Conservation (phyloP, 805 yeast genomes). For the Kurtzmaniella cleridarum region DNA sequence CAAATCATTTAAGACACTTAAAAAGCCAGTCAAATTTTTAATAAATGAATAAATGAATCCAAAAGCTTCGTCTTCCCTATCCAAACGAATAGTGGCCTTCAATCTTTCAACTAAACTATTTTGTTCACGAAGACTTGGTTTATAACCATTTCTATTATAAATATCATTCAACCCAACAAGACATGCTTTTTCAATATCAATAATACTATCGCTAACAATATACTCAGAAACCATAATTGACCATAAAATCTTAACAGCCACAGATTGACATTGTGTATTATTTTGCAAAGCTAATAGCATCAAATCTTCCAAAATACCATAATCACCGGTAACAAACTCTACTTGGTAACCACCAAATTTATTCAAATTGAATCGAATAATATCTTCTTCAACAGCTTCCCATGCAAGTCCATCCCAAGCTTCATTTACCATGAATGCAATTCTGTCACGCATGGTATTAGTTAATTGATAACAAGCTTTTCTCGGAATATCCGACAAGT, state of each 20-base stretch:
- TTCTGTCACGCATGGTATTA: slow-evolving; percentile 56
- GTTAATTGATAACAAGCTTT: slow-evolving; percentile 62
- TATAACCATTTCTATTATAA: slow-evolving; percentile 51
- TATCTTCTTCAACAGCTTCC: slow-evolving; percentile 53
- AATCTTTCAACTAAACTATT: slow-evolving; percentile 46
- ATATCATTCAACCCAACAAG: slow-evolving; percentile 60
- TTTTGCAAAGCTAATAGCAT: slow-evolving; percentile 66
- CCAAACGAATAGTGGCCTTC: slow-evolving; percentile 46
- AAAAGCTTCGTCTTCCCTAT: slow-evolving; percentile 61
- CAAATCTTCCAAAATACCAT: slow-evolving; percentile 57
- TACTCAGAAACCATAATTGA: slow-evolving; percentile 65
- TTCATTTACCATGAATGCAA: slow-evolving; percentile 48
- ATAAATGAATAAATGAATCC: slow-evolving; percentile 45
- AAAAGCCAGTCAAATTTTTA: slow-evolving; percentile 52
- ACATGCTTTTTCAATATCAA: slow-evolving; percentile 59
- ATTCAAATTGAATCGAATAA: slow-evolving; percentile 51
- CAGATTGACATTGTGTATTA: slow-evolving; percentile 52
- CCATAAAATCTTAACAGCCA: slow-evolving; percentile 67
- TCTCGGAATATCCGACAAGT: slow-evolving; percentile 65
- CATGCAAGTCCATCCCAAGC: slow-evolving; percentile 76
- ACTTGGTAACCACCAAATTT: slow-evolving; percentile 69
- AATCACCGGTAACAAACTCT: slow-evolving; percentile 52
- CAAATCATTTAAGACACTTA: slow-evolving; percentile 60
- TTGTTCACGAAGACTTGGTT: slow-evolving; percentile 54
- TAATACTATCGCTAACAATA: slow-evolving; percentile 49